Base-by-base conservation (phyloP, 2,329 filamentous ascomycete genomes). In the Arthrobotrys iridis region DNA sequence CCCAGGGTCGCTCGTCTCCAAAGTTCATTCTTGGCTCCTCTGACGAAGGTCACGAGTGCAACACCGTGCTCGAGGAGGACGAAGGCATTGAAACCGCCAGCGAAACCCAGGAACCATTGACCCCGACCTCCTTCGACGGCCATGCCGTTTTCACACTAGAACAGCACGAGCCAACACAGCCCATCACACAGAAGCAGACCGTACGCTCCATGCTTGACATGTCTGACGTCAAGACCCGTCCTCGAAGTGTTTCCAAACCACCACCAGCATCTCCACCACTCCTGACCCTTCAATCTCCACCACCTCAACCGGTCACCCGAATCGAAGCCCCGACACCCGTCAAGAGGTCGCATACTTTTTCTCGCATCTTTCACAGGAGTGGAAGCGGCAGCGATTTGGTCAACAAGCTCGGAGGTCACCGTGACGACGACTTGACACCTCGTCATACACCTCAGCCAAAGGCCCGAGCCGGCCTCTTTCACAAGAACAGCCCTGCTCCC, bases 21-120 rank as follows among this genome's bases (percentile, higher is more conserved):
- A 70, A 76, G 35, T 71, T 70, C 45, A 76, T 70, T 24, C 52
- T 76, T 18, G 72, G 62, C 24, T 66, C 68, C n/a, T 58, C 60
- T 5, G 67, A 79, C 43, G 77, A 77, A 22, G 71, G 67, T 13
- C 77, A 77, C 45, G 79, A 78, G 59, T 80, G 79, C 68, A 78
- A 77, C 57, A 80, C 79, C 26, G 79, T 80, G 5, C 48, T 77
- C 20, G 85, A 85, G 79, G 85, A 85, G 80, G 87, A 87, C 50
- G 81, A 81, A 26, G 78, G 77, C 15, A 79, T 81, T 81, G 88
- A 89, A 80, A 88, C 87, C 6, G 85, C 86, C 77, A 88, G 85
- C 81, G 87, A 89, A 79, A 85, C 85, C 22, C 83, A 86, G 82
- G 88, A 89, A 77, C 88, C 88, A 46, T 83, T 88, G 70, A 90